Evolutionary conservation across 345 rosid genomes (phyloP), one percentile per base, ranked within the genome.

Genomic region (Linum usitatissimum): DNA sequence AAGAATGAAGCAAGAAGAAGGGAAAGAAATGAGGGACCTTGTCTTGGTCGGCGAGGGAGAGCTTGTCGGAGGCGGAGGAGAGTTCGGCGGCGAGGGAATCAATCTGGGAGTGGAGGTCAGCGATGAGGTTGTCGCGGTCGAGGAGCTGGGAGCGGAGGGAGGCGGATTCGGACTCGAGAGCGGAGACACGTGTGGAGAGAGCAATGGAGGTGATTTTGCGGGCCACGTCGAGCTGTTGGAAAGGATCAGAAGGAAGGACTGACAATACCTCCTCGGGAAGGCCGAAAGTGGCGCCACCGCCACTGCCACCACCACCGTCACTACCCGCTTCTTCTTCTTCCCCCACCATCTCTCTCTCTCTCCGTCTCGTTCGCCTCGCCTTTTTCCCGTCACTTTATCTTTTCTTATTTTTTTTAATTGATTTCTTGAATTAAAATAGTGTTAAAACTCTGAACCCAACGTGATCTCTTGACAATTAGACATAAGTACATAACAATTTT

Each of bases 191-290:
- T 30, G 95, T 74, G 20, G 95, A 74, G 68, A 92, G 86, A 19
- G 98, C 98, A 66, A 92, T 71, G 70, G 98, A 92, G 17, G 96
- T 92, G 88, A 89, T 92, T 51, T 89, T 92, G 57, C 98, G 96
- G 48, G 98, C 98, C 71, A 92, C 86, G 71, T 92, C 98, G 15
- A 92, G 93, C 66, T 92, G 98, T 19, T 89, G 86, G 71, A 83
- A 92, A 0, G 96, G 98, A 85, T 92, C 96, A 6, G 93, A 72
- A n/a, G 98, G 98, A 67, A 92, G 60, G 8, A 83, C 75, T 70
- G 71, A 70, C 67, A 89, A 67, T 0, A 92, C 71, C 73, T 85
- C 98, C 34, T 87, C 86, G 70, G 93, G 91, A 55, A 92, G 88
- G 31, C 83, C 91, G 81, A 92, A 89, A 51, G 68, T 64, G 38